Percentiles rank a stretch among this genome's conserved stretches.
These are phyloP conservation scores for Trichomonascaceae sp. DNA, from an alignment of 1,139 yeast genomes.

Conservation along the genomic window DNA sequence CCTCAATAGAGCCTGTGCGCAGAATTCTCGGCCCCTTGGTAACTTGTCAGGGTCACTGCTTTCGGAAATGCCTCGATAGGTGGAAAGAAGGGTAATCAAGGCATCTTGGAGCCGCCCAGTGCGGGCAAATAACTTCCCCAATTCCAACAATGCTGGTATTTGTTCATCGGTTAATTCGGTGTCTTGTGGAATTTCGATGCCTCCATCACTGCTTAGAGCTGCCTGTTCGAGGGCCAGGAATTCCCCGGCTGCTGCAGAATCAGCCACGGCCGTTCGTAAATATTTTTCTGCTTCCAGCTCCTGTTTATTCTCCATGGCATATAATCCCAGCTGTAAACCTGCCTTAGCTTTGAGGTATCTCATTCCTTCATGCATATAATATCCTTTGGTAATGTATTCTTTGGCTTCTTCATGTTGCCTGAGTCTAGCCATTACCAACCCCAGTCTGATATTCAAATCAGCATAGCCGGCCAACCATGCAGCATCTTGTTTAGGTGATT, in stretches of 20 bases:
- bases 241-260: slow-evolving; percentile 22
- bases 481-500: slow-evolving; percentile 15
- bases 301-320: slow-evolving; percentile 17
- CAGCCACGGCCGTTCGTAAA: slow-evolving; percentile 40
- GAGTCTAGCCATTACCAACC: slow-evolving; percentile 27
- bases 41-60: slow-evolving; percentile 9
- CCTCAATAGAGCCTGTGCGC: slow-evolving; percentile 39
- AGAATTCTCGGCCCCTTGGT: slow-evolving; percentile 14
- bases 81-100: slow-evolving; percentile 29
- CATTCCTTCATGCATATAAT: slow-evolving; percentile 30
- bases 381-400: slow-evolving; percentile 29
- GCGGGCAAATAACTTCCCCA: slow-evolving; percentile 29
- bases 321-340: slow-evolving; percentile 25
- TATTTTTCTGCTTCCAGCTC: slow-evolving; percentile 34
- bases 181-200: slow-evolving; percentile 7
- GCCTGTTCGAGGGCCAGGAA: slow-evolving; percentile 7
- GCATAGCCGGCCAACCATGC: slow-evolving; percentile 37
- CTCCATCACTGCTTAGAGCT: slow-evolving; percentile 7
- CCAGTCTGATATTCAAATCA: slow-evolving; percentile 35
- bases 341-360: slow-evolving; percentile 25
- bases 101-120: slow-evolving; percentile 25
- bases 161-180: slow-evolving; percentile 13
- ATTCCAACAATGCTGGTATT: slow-evolving; percentile 22
- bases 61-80: slow-evolving; percentile 25
- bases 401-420: slow-evolving; percentile 28